phyloP scores from a whole-genome alignment of 2,329 filamentous ascomycete species.

The Cadophora gregata region DNA sequence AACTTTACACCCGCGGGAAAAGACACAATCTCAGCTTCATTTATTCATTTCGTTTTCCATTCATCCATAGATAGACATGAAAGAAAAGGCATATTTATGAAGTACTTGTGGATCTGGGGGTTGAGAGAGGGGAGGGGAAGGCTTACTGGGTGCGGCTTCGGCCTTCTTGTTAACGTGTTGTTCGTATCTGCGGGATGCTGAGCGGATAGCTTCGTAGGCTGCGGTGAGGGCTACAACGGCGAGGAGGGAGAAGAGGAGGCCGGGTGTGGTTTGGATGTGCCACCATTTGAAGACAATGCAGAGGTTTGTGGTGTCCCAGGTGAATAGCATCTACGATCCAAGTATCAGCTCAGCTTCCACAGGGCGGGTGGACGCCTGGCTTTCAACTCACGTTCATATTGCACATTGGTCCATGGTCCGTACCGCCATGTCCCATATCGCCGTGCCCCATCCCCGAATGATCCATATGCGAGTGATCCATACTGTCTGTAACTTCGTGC shows the following conservation, averaged over 20 bases:
- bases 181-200: slow-evolving; percentile 80
- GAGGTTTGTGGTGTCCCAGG: slow-evolving; percentile 90
- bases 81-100: neutral
- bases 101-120: slow-evolving; percentile 15
- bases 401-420: slow-evolving; percentile 67
- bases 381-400: slow-evolving; percentile 72
- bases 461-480: slow-evolving; percentile 48
- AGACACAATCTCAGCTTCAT: slow-evolving; percentile 38
- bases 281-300: slow-evolving; percentile 95
- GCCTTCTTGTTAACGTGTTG: slow-evolving; percentile 43
- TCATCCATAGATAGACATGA: slow-evolving; percentile 9
- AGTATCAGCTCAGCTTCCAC: neutral
- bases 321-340: slow-evolving; percentile 86
- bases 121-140: neutral
- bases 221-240: slow-evolving; percentile 83
- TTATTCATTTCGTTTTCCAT: slow-evolving; percentile 19
- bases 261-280: slow-evolving; percentile 77
- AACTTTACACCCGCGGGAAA: slow-evolving; percentile 25
- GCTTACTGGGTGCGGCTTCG: slow-evolving; percentile 41
- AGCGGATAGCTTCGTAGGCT: slow-evolving; percentile 91
- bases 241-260: slow-evolving; percentile 81
- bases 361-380: neutral
- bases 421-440: slow-evolving; percentile 62
- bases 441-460: slow-evolving; percentile 54
- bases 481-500: slow-evolving; percentile 13